These are phyloP conservation scores for Aspergillus sp. DNA, from an alignment of 2,329 filamentous ascomycete species.

Conservation along the genomic window DNA sequence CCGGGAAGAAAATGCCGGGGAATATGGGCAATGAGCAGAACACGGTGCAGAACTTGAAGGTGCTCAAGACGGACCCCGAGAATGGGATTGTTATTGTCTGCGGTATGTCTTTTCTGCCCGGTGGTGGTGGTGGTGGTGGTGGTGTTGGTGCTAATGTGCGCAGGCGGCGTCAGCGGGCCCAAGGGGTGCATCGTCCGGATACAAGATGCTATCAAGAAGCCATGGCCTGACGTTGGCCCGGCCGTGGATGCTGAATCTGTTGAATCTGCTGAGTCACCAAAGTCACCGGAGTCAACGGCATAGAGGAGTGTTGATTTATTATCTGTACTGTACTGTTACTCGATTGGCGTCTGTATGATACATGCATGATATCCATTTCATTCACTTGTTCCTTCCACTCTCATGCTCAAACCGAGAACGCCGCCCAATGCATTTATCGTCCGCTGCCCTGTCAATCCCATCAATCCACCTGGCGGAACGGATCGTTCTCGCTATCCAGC, in stretches of 20 bases:
- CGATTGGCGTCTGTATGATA: slow-evolving; percentile 32
- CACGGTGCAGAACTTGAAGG: slow-evolving; percentile 83
- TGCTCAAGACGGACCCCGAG: slow-evolving; percentile 77
- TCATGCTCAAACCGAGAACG: slow-evolving; percentile 1
- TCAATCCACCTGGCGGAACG: slow-evolving; percentile 50
- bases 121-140: slow-evolving; percentile 6
- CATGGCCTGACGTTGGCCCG: slow-evolving; percentile 48
- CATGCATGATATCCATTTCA: slow-evolving; percentile 31
- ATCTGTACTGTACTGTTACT: slow-evolving; percentile 27
- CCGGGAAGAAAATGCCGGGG: slow-evolving; percentile 96
- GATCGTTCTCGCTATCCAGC: slow-evolving; percentile 59
- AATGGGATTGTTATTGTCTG: slow-evolving; percentile 82
- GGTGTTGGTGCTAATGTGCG: not conserved
- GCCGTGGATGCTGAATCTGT: not conserved
- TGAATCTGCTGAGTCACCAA: not conserved
- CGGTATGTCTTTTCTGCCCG: slow-evolving; percentile 42
- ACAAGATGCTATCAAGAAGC: slow-evolving; percentile 85
- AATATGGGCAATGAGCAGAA: slow-evolving; percentile 85
- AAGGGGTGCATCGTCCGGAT: slow-evolving; percentile 78
- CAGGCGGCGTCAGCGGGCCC: slow-evolving; percentile 69
- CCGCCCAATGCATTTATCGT: too few species aligned
- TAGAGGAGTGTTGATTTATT: slow-evolving; percentile 26
- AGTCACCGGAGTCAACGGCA: slow-evolving; percentile 7
- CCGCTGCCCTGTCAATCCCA: too few species aligned
- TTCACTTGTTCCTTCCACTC: slow-evolving; percentile 5